phyloP scores from a whole-genome alignment of 306 rosid species.

The Glycine tomentella region DNA sequence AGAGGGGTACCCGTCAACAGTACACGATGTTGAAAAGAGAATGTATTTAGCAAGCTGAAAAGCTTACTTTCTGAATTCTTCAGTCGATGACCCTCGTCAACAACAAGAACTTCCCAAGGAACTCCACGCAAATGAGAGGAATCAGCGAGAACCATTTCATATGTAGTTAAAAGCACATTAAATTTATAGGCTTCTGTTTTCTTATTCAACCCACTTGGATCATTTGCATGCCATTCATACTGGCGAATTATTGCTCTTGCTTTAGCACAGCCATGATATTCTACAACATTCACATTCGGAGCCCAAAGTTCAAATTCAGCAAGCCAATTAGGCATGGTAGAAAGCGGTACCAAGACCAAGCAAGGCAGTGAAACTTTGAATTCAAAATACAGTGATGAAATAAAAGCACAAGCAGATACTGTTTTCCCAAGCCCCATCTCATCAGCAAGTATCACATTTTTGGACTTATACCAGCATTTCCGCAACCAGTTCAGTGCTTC shows the following conservation, averaged over 20 bases:
- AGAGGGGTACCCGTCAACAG: conserved; percentile 99
- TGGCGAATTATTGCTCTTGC: conserved; percentile 94
- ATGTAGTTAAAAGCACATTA: conserved; percentile 93
- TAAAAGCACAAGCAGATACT: conserved; percentile 91
- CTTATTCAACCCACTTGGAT: conserved; percentile 63
- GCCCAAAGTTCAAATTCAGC: conserved; percentile 95
- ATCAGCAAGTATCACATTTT: conserved; percentile 98
- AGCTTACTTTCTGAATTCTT: conserved; percentile 98
- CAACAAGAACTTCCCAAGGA: conserved; percentile 99
- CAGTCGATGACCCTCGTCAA: conserved; percentile 97
- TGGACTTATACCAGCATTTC: conserved; percentile 91
- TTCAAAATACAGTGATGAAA: conserved; percentile 85
- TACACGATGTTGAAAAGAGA: conserved; percentile 96
- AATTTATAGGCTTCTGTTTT: conserved; percentile 85
- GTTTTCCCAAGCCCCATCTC: conserved; percentile 99
- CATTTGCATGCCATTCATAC: conserved; percentile 95
- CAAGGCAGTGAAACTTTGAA: conserved; percentile 94
- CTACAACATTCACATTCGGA: conserved; percentile 94
- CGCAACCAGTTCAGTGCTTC: conserved; percentile 99
- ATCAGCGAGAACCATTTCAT: conserved; percentile 98
- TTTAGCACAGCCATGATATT: conserved; percentile 98
- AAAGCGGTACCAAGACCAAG: conserved; percentile 96
- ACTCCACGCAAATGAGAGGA: conserved; percentile 93
- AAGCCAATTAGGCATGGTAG: conserved; percentile 99
- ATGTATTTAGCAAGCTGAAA: conserved; percentile 92